Base-by-base conservation (phyloP, 345 rosid species). In the Lepidium sativum region DNA sequence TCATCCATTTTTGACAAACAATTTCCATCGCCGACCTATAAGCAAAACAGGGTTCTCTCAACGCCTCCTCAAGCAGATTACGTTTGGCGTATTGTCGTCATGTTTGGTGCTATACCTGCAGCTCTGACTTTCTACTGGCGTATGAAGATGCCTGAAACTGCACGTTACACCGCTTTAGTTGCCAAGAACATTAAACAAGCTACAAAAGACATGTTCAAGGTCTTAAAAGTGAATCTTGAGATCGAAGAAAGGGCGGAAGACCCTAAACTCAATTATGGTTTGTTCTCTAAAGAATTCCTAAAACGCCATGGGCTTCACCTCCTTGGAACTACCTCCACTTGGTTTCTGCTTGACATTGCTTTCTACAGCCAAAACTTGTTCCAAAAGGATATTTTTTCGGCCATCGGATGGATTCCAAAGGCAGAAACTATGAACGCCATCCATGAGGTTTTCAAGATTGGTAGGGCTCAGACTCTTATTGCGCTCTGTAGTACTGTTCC, bases 121-220 rank as follows among this genome's bases (percentile, higher is more conserved):
- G 74, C 67, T 0, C 52, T 86, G 3, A 86, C 96, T 1, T 86
- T 74, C 57, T 86, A 84, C 54, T 86, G 90, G 92, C 76, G 87
- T 29, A 84, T 81, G 90, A 86, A 86, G 75, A 88, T 88, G 90
- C 96, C 96, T 0, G 90, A 88, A 77, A 88, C 96, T 0, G 90
- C 96, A 3, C 85, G 87, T 5, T 88, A 84, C 81, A 86, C 96
- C 0, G 96, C 90, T 14, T 71, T 88, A n/a, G 85, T 86, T 3
- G 96, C 88, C 13, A 86, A 79, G 73, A 82, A 84, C 23, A 81
- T 86, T 2, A 73, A 80, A 56, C 85, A 81, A 39, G 96, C 88
- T 0, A 81, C 96, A 0, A 37, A 76, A 1, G 90, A 88, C 43
- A 88, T 88, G 96, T 77, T 87, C 4, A 84, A 80, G 55, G 96